phyloP scores from a whole-genome alignment of 495 filamentous ascomycete species.

The Parmelia sp. region DNA sequence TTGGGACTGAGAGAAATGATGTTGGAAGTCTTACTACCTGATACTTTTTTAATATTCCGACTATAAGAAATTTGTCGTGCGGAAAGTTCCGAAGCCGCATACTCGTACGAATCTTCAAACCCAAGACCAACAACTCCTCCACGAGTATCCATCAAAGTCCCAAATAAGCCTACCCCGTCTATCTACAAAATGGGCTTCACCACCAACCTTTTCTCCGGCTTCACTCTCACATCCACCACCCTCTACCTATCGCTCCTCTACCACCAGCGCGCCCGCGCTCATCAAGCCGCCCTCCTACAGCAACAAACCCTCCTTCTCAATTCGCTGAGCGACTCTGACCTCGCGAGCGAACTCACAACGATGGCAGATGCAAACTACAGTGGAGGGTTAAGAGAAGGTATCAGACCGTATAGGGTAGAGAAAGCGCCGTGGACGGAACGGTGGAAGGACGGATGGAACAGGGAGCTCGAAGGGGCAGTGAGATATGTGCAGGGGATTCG shows the following conservation, averaged over 20 bases:
- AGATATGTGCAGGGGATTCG: slow-evolving; percentile 59
- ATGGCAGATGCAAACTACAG: slow-evolving; percentile 26
- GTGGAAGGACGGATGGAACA: slow-evolving; percentile 75
- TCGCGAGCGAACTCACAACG: slow-evolving; percentile 39
- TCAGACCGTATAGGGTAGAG: slow-evolving; percentile 23
- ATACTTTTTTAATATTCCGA: no score
- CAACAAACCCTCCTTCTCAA: slow-evolving; percentile 60
- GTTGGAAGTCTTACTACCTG: neutral
- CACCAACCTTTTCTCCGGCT: slow-evolving; percentile 54
- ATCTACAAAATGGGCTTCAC: slow-evolving; percentile 23
- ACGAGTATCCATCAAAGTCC: no score
- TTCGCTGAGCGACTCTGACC: slow-evolving; percentile 43
- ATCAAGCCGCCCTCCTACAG: slow-evolving; percentile 65
- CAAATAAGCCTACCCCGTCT: neutral
- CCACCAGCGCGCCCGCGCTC: slow-evolving; percentile 63
- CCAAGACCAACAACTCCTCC: no score
- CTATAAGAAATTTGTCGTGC: no score
- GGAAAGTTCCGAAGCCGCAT: no score
- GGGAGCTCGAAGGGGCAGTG: slow-evolving; percentile 62
- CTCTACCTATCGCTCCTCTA: slow-evolving; percentile 73
- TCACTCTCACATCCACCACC: slow-evolving; percentile 74
- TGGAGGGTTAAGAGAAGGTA: slow-evolving; percentile 24
- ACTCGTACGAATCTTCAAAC: no score
- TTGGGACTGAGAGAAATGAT: neutral
- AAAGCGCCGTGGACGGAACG: slow-evolving; percentile 52